Percentiles rank a stretch among this genome's conserved stretches.
Evolutionary conservation across 352 stramenopile species (phyloP).

Genomic region (Elongisporangium prolatum): DNA sequence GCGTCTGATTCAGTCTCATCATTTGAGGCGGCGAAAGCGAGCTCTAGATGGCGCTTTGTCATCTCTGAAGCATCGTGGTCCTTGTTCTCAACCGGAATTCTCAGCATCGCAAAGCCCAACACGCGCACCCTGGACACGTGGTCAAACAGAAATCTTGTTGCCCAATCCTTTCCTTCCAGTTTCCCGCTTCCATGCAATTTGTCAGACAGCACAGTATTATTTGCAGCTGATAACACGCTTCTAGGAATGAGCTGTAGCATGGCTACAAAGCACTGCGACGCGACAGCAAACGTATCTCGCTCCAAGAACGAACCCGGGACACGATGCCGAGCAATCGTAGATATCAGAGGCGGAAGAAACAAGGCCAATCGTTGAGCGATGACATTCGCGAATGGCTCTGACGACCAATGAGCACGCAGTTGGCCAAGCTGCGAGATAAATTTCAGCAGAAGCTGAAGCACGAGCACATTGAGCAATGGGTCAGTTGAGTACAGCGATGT

Average conservation of each 20-base stretch:
- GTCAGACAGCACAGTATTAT: too few relatives aligned
- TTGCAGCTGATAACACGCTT: too few relatives aligned
- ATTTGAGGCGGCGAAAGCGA: slow-evolving; percentile 39
- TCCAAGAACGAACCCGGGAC: slow-evolving; percentile 49
- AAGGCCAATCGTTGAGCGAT: slow-evolving; percentile 33
- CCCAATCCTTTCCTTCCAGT: slow-evolving; percentile 16
- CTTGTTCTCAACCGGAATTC: not conserved
- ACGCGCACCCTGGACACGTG: slow-evolving; percentile 39
- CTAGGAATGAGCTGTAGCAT: slow-evolving; percentile 22
- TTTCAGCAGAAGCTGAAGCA: slow-evolving; percentile 34
- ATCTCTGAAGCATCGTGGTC: not conserved
- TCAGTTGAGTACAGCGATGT: slow-evolving; percentile 31
- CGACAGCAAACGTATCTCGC: slow-evolving; percentile 29
- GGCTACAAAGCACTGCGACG: slow-evolving; percentile 30
- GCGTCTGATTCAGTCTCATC: slow-evolving; percentile 49
- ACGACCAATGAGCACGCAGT: not conserved
- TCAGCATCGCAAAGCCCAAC: slow-evolving; percentile 34
- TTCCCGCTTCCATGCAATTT: slow-evolving; percentile 17
- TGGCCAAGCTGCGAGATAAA: slow-evolving; percentile 12
- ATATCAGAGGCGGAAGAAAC: slow-evolving; percentile 38
- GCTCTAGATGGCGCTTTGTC: slow-evolving; percentile 21
- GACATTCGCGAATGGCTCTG: slow-evolving; percentile 9
- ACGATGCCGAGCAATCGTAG: slow-evolving; percentile 43
- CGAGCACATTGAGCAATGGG: slow-evolving; percentile 33
- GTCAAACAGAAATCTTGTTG: slow-evolving; percentile 54